A percentile compares a stretch with the other conserved stretches of the same genome.
phyloP scores from a whole-genome alignment of 768 basidiomycete species.

The Leccinum broughii region DNA sequence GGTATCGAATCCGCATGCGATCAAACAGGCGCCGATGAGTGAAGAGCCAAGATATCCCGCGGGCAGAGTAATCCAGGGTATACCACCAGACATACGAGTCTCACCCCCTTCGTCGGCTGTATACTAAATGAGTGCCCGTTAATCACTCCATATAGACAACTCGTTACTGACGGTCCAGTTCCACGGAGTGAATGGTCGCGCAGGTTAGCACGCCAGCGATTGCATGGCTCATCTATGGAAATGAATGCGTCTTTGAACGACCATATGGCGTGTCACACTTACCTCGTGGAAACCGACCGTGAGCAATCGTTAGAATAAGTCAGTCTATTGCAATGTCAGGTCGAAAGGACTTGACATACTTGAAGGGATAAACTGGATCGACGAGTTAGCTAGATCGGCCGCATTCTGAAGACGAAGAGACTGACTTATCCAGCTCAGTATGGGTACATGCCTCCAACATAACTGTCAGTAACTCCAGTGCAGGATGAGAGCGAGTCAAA shows the following conservation, averaged over 20 bases:
- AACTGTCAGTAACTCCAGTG: slow-evolving; percentile 3
- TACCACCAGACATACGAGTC: slow-evolving; percentile 54
- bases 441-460: slow-evolving; percentile 68
- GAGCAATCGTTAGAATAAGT: slow-evolving; percentile 52
- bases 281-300: slow-evolving; percentile 92
- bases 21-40: slow-evolving; percentile 83
- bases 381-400: slow-evolving; percentile 13
- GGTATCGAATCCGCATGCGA: slow-evolving; percentile 87
- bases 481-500: background rate
- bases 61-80: slow-evolving; percentile 77
- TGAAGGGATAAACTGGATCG: slow-evolving; percentile 81
- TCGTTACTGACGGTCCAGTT: slow-evolving; percentile 73
- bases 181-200: slow-evolving; percentile 61
- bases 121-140: slow-evolving; percentile 12
- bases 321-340: slow-evolving; percentile 9
- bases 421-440: slow-evolving; percentile 72
- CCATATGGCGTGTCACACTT: slow-evolving; percentile 13
- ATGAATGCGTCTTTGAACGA: slow-evolving; percentile 2
- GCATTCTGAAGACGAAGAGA: slow-evolving; percentile 15
- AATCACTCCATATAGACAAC: background rate
- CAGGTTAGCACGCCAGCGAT: slow-evolving; percentile 78
- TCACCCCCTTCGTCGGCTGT: slow-evolving; percentile 86
- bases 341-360: slow-evolving; percentile 51
- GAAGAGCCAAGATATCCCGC: slow-evolving; percentile 84
- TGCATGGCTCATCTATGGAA: slow-evolving; percentile 79